These are phyloP conservation scores for Penicillium sp. DNA, from an alignment of 2,329 filamentous ascomycete genomes.

Conservation along the genomic window DNA sequence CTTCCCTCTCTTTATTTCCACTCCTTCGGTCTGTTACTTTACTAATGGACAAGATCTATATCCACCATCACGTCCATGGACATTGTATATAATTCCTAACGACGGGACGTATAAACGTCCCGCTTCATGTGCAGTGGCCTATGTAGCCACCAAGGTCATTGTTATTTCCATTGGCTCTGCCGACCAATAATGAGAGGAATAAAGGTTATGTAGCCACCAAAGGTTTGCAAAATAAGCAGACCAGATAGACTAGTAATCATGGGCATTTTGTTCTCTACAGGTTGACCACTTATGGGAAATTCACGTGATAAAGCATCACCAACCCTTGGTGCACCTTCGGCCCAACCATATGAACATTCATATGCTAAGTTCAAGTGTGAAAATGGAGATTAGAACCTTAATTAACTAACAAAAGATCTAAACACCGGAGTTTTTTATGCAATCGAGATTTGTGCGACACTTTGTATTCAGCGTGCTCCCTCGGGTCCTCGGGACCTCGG, in stretches of 20 bases:
- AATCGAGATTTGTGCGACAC: constrained; percentile 1
- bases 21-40: too few relatives aligned
- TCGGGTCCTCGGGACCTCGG: constrained; percentile 36
- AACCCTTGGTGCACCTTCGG: neutral
- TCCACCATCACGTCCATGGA: too few relatives aligned
- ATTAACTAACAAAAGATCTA: neutral
- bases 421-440: neutral
- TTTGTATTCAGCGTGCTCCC: neutral
- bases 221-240: neutral
- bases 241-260: neutral
- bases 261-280: too few relatives aligned
- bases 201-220: too few relatives aligned
- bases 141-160: too few relatives aligned
- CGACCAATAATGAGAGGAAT: too few relatives aligned
- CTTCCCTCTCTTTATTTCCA: neutral
- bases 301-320: neutral
- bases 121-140: too few relatives aligned
- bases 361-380: neutral
- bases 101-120: too few relatives aligned
- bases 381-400: neutral
- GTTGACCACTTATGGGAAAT: neutral
- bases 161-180: too few relatives aligned
- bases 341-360: neutral
- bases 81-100: too few relatives aligned
- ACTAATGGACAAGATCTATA: too few relatives aligned